These are phyloP conservation scores for Leucosporidium scottii DNA, from an alignment of 768 basidiomycete species.

Conservation along the genomic window DNA sequence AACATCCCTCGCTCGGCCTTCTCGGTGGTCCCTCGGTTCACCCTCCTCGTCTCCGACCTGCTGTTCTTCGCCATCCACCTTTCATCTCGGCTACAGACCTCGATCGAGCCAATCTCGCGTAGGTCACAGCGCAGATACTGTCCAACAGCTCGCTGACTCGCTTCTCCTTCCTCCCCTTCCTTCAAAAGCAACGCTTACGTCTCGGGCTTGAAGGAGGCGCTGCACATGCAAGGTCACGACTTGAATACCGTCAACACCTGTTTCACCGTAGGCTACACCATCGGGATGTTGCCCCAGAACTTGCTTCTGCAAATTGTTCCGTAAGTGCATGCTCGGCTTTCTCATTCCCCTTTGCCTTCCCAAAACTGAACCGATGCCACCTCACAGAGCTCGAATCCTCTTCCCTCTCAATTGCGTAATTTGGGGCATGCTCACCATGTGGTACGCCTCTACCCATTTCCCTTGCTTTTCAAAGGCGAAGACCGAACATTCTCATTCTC, in stretches of 20 bases:
- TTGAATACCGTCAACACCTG: conserved; percentile 62
- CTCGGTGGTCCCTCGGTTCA: background rate
- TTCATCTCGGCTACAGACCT: conserved; percentile 4
- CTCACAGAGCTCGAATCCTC: conserved; percentile 53
- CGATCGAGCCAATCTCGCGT: conserved; percentile 10
- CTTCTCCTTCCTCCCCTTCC: too few relatives aligned
- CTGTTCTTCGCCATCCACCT: background rate
- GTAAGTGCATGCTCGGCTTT: conserved; percentile 30
- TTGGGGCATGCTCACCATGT: too few relatives aligned
- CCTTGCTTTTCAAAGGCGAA: background rate
- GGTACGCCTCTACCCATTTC: background rate
- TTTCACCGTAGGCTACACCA: conserved; percentile 67
- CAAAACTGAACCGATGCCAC: too few relatives aligned
- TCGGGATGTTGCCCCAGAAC: conserved; percentile 51
- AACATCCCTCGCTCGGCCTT: background rate
- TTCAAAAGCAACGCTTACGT: conserved; percentile 57
- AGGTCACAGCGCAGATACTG: too few relatives aligned
- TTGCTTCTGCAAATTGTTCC: conserved; percentile 58
- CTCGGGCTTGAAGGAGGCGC: conserved; percentile 69
- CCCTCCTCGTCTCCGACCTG: background rate
- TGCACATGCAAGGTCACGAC: conserved; percentile 58
- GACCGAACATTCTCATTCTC: conserved; percentile 51
- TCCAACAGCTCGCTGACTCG: conserved; percentile 2
- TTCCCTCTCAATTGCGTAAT: conserved; percentile 46
- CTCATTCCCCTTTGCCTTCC: too few relatives aligned